Base-by-base conservation (phyloP, 768 basidiomycete genomes). In the Leccinum truebloodii region DNA sequence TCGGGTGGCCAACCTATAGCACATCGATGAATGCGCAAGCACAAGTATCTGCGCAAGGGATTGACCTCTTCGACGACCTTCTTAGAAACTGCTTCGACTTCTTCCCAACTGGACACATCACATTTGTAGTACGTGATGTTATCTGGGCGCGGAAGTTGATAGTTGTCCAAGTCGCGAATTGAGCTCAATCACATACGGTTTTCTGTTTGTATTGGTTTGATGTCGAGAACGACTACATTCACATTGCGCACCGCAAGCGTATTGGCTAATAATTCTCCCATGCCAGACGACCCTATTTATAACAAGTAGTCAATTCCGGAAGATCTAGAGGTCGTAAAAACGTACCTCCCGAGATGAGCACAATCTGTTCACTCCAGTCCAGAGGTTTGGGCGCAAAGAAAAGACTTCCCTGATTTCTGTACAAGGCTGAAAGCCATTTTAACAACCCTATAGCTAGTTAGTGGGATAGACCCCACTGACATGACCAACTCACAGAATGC, bases 311-410 rank as follows among this genome's bases (percentile, higher is more conserved):
- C 22, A 59, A 18, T 46, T 18, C 12, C 30, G 10, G 9, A 20
- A 55, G 16, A 54, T 22, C 22, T n/a, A 9, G 37, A 16, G 12
- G 3, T 57, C 35, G 24, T 2, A 24, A 12, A 55, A n/a, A 55
- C 83, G 52, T 60, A 91, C 94, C 95, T 55, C 96, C 96, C 7
- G 96, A 98, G 59, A 98, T 80, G 41, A 98, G 79, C 5, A 98
- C 87, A 58, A 96, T 85, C 74, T 98, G 92, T 51, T 94, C 86
- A 50, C 83, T 83, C 96, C 95, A 98, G 65, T 94, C 86, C 30
- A 94, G 73, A 39, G 76, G 81, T 14, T 77, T 71, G 3, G 88
- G 85, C 0, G 82, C 79, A 60, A 85, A 86, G 24, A 94, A 72
- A 22, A 87, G 69, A 63, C 78, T 86, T 30, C 83, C 83, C 72